Base-by-base conservation (phyloP, 495 filamentous ascomycete genomes). In the Penicilliopsis zonata region DNA sequence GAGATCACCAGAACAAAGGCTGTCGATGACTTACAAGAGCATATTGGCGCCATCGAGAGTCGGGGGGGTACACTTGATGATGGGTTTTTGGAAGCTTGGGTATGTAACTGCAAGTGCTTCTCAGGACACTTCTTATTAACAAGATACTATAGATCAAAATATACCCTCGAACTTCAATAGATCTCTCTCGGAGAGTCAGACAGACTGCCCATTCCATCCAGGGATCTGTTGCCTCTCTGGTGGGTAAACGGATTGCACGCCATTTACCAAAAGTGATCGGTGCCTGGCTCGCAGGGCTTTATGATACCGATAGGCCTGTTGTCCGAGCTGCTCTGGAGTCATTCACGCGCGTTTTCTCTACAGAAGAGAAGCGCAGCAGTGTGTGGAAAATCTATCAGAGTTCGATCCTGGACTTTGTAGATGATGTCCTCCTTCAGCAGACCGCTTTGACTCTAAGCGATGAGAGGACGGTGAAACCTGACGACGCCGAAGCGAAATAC, bases 1-100 rank as follows among this genome's bases (percentile, higher is more conserved):
- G 78, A 78, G 36, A 88, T 74, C 9, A 99, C 92, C 17, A 88
- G 92, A 44, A 67, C 78, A n/a, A 94, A 92, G 50, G 90, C 86
- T 0, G 51, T 99, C 30, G 88, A 96, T 34, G 88, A 94, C 25
- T 51, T 99, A 19, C 70, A 78, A 28, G 49, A 69, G 23, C 70
- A 79, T 44, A 59, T 85, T n/a, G 35, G 63, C 41, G 51, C 57
- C 32, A 35, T 65, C 28, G 46, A 63, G 33, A 58, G 56, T 10
- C 50, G 57, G 18, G 53, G 48, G 14, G 69, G 63, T 2, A 77
- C 71, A 5, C 52, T 78, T 9, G 83, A 93, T 47, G 83, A 92
- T 32, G 61, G 74, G 1, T 60, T 94, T 2, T 54, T 95, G 31
- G 78, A 84, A 33, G 81, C 81, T 42, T 98, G 87, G 87, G 86